Base-by-base conservation (phyloP, 495 filamentous ascomycete genomes). In the Polyplosphaeria fusca region DNA sequence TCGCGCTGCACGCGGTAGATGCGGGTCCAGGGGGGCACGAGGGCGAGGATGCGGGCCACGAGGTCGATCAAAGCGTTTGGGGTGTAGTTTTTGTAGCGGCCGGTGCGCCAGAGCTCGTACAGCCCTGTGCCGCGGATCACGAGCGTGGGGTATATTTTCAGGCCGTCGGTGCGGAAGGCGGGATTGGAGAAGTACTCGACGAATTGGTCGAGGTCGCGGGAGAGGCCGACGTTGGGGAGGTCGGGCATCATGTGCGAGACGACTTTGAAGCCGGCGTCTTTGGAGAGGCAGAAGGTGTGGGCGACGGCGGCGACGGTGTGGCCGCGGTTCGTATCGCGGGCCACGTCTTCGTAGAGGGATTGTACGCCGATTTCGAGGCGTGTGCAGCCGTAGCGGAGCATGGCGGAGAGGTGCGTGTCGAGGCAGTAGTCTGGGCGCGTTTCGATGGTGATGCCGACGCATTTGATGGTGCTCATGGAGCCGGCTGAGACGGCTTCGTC, bases 211-310 rank as follows among this genome's bases (percentile, higher is more conserved):
- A 98, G 76, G 68, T 98, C 93, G 57, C 93, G 86, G 73, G 97
- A 94, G 87, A 96, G 94, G 52, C 93, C 93, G 4, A 98, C 93
- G 65, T 98, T 98, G 12, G 93, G 93, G 24, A 98, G 76, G 68
- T 98, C 93, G 13, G 93, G 93, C 93, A 98, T 98, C 93, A 98
- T 98, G 71, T 98, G 93, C 58, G 86, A 91, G 61, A 98, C 93
- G 5, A 98, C 92, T 71, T 98, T 98, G 79, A 95, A 98, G 14
- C 93, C 93, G 23, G 94, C 89, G 71, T 98, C 93, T 72, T 98
- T 98, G 51, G 94, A 84, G 16, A 95, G 79, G 64, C 84, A 89
- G 71, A 98, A 98, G 0, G 92, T 97, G 70, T 98, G 88, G 13
- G 87, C 89, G 2, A 97, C 93, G 0, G 94, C 84, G 26, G 89